Percentiles rank a stretch among this genome's conserved stretches.
These are phyloP conservation scores for Auriscalpium vulgare DNA, from an alignment of 768 basidiomycete species.

Conservation along the genomic window DNA sequence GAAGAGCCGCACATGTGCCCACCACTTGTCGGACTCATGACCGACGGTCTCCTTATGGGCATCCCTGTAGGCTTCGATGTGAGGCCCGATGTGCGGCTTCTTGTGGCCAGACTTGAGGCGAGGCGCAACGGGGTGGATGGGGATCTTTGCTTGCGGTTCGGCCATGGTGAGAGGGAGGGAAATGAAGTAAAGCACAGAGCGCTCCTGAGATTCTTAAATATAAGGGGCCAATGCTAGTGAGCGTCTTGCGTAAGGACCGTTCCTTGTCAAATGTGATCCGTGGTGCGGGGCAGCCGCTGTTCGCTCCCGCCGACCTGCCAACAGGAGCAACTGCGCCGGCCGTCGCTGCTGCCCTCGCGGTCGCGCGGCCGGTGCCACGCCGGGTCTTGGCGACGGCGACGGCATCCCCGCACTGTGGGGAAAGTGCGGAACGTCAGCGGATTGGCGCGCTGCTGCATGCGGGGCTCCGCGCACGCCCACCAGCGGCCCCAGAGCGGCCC, in stretches of 20 bases:
- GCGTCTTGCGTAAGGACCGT: background rate
- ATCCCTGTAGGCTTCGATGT: conserved; percentile 62
- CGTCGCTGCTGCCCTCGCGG: too few relatives aligned
- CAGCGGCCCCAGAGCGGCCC: too few relatives aligned
- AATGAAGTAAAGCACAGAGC: background rate
- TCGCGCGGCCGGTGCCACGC: too few relatives aligned
- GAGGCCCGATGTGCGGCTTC: conserved; percentile 72
- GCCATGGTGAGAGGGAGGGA: conserved; percentile 17
- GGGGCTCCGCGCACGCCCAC: too few relatives aligned
- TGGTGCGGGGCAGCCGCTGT: background rate
- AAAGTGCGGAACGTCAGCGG: too few relatives aligned
- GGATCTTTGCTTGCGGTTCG: conserved; percentile 15
- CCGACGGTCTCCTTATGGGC: conserved; percentile 71
- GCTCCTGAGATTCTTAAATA: conserved; percentile 4
- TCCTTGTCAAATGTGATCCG: background rate
- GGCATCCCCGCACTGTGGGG: too few relatives aligned
- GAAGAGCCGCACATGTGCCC: conserved; percentile 54
- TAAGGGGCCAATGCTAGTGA: background rate
- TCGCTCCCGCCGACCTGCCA: too few relatives aligned
- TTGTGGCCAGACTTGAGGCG: conserved; percentile 58
- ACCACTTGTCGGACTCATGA: conserved; percentile 75
- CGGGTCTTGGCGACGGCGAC: too few relatives aligned
- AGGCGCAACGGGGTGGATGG: conserved; percentile 67
- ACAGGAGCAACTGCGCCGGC: too few relatives aligned
- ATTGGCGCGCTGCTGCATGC: too few relatives aligned